Evolutionary conservation across 2,329 filamentous ascomycete species (phyloP).

Genomic region (Colletotrichum sp.): DNA sequence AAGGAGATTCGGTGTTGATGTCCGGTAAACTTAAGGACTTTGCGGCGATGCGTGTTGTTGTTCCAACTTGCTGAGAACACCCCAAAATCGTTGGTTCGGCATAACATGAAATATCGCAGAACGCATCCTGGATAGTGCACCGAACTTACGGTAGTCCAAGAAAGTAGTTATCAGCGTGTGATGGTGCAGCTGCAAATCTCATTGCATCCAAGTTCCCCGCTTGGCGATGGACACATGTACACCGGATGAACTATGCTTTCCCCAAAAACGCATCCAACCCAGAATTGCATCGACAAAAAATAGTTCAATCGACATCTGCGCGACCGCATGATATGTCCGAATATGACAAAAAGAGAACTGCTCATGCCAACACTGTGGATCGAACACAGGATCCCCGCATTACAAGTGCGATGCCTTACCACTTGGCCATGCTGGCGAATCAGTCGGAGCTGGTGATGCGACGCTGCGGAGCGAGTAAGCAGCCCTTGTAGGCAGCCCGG

Average conservation of each 20-base stretch:
- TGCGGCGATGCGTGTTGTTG: not conserved
- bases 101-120: not conserved
- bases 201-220: not conserved
- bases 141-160: not conserved
- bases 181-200: not conserved
- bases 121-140: not conserved
- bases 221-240: not conserved
- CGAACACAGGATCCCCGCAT: conserved; percentile 16
- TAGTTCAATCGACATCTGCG: fast-evolving
- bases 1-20: not conserved
- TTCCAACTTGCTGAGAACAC: not conserved
- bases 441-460: not conserved
- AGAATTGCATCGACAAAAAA: not conserved
- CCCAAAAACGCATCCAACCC: not conserved
- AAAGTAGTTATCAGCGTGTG: no score
- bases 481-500: not conserved
- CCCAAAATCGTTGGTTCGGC: fast-evolving
- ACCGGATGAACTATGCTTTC: not conserved
- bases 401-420: conserved; percentile 17
- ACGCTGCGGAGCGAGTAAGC: not conserved
- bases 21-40: fast-evolving
- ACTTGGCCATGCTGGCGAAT: conserved; percentile 15
- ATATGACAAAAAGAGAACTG: not conserved
- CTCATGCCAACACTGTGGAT: conserved; percentile 10
- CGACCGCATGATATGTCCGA: not conserved